Base-by-base conservation (phyloP, 495 filamentous ascomycete species). In the Pyrenopolyporus hunteri region DNA sequence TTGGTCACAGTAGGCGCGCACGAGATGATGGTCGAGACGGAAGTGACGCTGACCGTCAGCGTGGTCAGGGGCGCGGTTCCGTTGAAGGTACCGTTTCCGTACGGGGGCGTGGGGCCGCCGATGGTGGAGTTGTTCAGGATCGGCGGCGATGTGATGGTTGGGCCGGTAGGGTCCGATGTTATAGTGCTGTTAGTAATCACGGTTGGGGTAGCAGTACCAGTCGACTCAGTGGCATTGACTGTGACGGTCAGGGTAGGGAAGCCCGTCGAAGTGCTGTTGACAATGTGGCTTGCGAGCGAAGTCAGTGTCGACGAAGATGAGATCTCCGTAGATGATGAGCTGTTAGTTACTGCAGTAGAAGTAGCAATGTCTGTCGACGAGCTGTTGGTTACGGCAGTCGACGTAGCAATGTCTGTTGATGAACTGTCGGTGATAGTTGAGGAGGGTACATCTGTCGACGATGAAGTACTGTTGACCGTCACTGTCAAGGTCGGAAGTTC, bases 1-100 rank as follows among this genome's bases (percentile, higher is more conserved):
- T 62, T 47, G 2, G 58, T 63, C 6, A 69, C 32, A 1, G 54
- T 60, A 8, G 66, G 9, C 6, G 63, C 63, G 40, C 66, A 69
- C 31, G 63, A 69, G n/a, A 66, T 69, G 22, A 69, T 45, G 14
- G 59, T 69, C 37, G 55, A 37, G 29, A 66, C 43, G 8, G 66
- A 66, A 13, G 66, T 69, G 2, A 59, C 44, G 22, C 50, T 66
- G 20, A 69, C 43, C 4, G 66, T 69, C 33, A 69, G 11, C 2
- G 63, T 69, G n/a, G 66, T 69, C 33, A 66, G 56, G 17, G 39
- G 32, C 17, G 39, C 45, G 3, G 28, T 60, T 4, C 7, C 54
- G 10, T 48, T 37, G 1, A 31, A 16, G 17, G 63, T 63, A 4
- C 13, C 31, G 48, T 69, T 69, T 25, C 42, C 49, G 35, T 53